phyloP scores from a whole-genome alignment of 164 flowering plant species.

The Aristolochia californica region DNA sequence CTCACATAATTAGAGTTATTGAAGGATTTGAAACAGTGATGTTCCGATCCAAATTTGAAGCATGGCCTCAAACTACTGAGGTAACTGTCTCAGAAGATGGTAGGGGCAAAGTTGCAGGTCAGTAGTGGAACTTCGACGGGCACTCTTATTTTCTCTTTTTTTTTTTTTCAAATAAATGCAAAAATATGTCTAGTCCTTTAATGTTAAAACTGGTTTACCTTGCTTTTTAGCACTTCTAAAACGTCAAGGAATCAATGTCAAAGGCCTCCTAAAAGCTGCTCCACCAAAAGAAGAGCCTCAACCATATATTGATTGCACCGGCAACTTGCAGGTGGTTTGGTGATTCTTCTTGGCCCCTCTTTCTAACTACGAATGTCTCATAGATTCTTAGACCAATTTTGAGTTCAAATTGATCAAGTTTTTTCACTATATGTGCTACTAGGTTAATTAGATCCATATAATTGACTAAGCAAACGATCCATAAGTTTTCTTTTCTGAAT shows the following conservation, averaged over 20 bases:
- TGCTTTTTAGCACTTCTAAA: constrained; percentile 64
- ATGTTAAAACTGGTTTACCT: background rate
- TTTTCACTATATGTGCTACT: no score
- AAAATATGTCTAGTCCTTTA: background rate
- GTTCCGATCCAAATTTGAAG: constrained; percentile 72
- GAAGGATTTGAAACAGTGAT: constrained; percentile 94
- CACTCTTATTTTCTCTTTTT: no score
- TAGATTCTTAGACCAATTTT: no score
- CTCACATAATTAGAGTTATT: constrained; percentile 73
- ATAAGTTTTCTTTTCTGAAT: no score
- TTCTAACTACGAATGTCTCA: background rate
- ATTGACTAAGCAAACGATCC: no score
- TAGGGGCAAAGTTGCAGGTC: constrained; percentile 98
- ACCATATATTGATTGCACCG: constrained; percentile 88
- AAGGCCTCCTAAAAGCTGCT: constrained; percentile 85
- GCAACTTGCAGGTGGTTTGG: constrained; percentile 72
- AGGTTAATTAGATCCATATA: no score
- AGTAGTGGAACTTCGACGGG: constrained; percentile 12
- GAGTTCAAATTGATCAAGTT: no score
- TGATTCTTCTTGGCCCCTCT: background rate
- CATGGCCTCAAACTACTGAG: constrained; percentile 71
- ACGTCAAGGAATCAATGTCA: constrained; percentile 93
- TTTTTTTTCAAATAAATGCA: no score
- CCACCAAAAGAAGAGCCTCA: constrained; percentile 90
- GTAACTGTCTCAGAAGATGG: constrained; percentile 88